Evolutionary conservation across 129 eudicot species (phyloP), one percentile per base, ranked within the genome.

Genomic region (Flaveria linearis): DNA sequence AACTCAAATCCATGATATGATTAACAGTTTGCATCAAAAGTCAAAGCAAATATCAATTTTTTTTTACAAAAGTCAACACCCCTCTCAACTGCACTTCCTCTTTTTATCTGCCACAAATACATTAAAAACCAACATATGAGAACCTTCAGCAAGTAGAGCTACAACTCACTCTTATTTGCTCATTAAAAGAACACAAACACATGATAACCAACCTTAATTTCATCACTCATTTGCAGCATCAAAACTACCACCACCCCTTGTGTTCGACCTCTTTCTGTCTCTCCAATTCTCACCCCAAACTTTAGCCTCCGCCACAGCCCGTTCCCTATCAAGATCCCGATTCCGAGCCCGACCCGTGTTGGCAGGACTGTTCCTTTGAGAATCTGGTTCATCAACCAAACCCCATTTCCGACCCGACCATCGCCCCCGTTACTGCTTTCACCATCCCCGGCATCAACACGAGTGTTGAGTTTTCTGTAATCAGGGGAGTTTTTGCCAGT

Each of bases 261-360:
- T 81, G 13, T 78, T 73, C 6, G 82, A 85, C n/a, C 69, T 87
- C 87, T 91, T 95, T 72, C 80, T 91, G 82, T 89, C 99, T 78
- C 99, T 86, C 96, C 93, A 84, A 73, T 91, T 95, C 87, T 91
- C 99, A 0, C 99, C 99, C 99, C 99, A 95, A 8, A 95, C 94
- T 77, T 95, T 95, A 1, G 97, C 99, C 82, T 89, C 97, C 2
- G 97, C 99, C 60, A 95, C 97, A 0, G 96, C 96, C 16, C 99
- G 90, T 79, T 91, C 99, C 81, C 99, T 76, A 23, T 95, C 96
- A 26, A 94, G 78, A 75, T 91, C 97, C 17, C 96, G 86, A 57
- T 91, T 89, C 82, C 96, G 85, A 12, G 78, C 79, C 74, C 96
- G 77, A 49, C 96, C 87, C 20, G 88, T 79, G 81, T 88, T 84